Evolutionary conservation across 108 stramenopile species (phyloP).

Genomic region (Nannochloropsis salina): DNA sequence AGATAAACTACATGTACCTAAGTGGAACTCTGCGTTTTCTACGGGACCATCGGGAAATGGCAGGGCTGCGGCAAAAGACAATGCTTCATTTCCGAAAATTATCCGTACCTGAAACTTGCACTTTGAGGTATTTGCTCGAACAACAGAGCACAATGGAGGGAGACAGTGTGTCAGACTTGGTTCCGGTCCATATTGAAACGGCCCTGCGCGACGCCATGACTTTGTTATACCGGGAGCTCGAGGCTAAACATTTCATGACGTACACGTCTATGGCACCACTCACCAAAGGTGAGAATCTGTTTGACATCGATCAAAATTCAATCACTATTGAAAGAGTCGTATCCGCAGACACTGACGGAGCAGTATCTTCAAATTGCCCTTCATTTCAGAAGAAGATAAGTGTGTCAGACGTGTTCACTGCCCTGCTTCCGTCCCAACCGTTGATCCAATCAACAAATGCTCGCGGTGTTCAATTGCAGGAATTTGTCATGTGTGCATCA

Average conservation of each 20-base stretch:
- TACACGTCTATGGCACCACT: not conserved
- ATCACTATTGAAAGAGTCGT: not conserved
- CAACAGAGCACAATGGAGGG: not conserved
- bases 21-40: not conserved
- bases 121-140: not conserved
- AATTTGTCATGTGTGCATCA: not conserved
- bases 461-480: not conserved
- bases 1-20: not conserved
- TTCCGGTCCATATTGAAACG: not conserved
- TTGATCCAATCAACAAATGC: not conserved
- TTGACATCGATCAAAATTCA: not conserved
- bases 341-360: not conserved
- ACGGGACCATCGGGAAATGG: not conserved
- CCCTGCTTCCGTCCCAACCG: not conserved
- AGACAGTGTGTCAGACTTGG: not conserved
- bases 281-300: not conserved
- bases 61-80: not conserved
- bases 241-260: not conserved
- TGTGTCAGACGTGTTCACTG: not conserved
- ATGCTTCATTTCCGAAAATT: slow-evolving; percentile 4
- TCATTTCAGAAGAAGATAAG: slow-evolving; percentile 5
- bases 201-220: not conserved
- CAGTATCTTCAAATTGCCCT: not conserved
- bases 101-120: not conserved
- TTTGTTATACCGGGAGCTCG: not conserved